A percentile compares a stretch with the other conserved stretches of the same genome.
Evolutionary conservation across 768 basidiomycete genomes (phyloP).

Genomic region (Xanthoconium purpureum): DNA sequence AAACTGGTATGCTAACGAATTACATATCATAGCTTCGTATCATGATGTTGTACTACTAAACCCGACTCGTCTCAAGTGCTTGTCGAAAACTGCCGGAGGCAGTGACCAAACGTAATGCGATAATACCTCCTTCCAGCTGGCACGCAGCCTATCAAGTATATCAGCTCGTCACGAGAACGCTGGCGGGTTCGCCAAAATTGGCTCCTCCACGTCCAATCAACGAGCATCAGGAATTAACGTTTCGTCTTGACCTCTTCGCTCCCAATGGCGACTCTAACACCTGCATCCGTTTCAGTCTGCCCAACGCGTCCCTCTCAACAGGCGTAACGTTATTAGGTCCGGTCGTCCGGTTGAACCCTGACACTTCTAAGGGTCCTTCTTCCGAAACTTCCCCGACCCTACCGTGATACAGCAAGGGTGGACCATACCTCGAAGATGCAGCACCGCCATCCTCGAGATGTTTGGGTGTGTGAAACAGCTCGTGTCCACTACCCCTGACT

Average conservation of each 20-base stretch:
- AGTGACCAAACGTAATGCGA: constrained; percentile 3
- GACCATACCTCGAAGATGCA: constrained; percentile 7
- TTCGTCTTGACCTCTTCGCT: constrained; percentile 25
- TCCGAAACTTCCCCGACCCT: constrained; percentile 21
- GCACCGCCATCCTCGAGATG: constrained; percentile 26
- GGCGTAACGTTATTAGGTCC: constrained; percentile 50
- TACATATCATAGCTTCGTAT: constrained; percentile 16
- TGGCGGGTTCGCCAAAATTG: background rate
- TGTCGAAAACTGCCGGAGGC: constrained; percentile 1
- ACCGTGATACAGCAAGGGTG: constrained; percentile 7
- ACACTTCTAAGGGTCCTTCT: constrained; percentile 15
- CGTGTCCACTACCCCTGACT: constrained; percentile 36
- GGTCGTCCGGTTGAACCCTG: constrained; percentile 14
- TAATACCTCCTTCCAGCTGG: background rate
- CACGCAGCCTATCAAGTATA: background rate
- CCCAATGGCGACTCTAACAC: constrained; percentile 30
- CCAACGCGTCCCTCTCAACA: constrained; percentile 38
- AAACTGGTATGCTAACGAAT: background rate
- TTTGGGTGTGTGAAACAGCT: constrained; percentile 54
- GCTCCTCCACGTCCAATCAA: background rate
- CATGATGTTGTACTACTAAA: background rate
- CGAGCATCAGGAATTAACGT: constrained; percentile 11
- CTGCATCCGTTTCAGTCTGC: constrained; percentile 22
- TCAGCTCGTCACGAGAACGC: background rate
- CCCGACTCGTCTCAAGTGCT: background rate